Conservation (phyloP, 768 basidiomycete species). For the Chalciporus pseudorubinellus region DNA sequence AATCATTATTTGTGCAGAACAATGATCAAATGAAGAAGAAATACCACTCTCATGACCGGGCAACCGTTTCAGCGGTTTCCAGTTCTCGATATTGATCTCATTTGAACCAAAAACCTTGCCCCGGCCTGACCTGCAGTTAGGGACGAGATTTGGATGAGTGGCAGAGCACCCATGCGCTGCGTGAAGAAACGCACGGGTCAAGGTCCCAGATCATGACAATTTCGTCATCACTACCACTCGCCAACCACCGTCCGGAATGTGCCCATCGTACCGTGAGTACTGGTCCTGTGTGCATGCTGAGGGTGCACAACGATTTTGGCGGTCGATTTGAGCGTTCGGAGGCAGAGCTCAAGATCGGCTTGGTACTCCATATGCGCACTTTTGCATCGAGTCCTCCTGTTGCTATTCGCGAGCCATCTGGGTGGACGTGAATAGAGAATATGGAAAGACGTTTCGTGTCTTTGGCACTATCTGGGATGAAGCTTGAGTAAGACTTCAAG, state of each 20-base stretch:
- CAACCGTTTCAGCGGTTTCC: constrained; percentile 90
- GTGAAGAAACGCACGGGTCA: constrained; percentile 68
- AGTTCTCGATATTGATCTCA: constrained; percentile 94
- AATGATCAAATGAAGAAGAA: constrained; percentile 19
- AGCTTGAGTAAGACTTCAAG: neutral
- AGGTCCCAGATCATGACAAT: constrained; percentile 97
- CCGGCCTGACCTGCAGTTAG: constrained; percentile 57
- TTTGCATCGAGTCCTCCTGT: constrained; percentile 96
- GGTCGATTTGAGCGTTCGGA: constrained; percentile 66
- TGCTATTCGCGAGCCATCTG: constrained; percentile 94
- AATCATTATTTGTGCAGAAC: constrained; percentile 4
- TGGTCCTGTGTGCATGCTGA: constrained; percentile 91
- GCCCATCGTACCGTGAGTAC: constrained; percentile 93
- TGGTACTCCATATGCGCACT: constrained; percentile 96
- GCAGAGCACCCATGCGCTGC: neutral
- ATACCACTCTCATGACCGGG: constrained; percentile 93
- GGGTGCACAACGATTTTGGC: constrained; percentile 85
- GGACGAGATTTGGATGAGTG: constrained; percentile 4
- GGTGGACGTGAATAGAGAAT: constrained; percentile 92
- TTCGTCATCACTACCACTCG: constrained; percentile 94
- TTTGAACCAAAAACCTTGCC: constrained; percentile 93
- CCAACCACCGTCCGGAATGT: constrained; percentile 88
- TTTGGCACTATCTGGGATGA: constrained; percentile 43
- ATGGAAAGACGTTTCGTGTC: constrained; percentile 71
- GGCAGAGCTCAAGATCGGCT: constrained; percentile 80